phyloP scores from a whole-genome alignment of 2,329 filamentous ascomycete genomes.

The Clonostachys rhizophaga region DNA sequence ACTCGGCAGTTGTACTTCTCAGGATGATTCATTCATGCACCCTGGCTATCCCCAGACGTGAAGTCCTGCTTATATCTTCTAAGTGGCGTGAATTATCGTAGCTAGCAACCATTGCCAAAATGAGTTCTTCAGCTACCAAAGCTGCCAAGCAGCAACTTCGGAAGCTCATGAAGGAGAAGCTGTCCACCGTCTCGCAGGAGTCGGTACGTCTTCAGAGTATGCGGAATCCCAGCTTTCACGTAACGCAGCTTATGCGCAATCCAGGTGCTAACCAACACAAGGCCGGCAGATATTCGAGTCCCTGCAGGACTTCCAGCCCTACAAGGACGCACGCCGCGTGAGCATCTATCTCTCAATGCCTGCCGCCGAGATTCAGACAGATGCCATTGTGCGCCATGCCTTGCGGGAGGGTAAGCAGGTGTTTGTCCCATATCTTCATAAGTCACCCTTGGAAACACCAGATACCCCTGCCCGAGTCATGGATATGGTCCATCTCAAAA shows the following conservation, averaged over 20 bases:
- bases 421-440: slow-evolving; percentile 87
- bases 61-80: too few relatives aligned
- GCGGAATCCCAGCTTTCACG: slow-evolving; percentile 13
- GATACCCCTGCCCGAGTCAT: slow-evolving; percentile 65
- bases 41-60: too few relatives aligned
- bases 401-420: slow-evolving; percentile 75
- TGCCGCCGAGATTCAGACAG: slow-evolving; percentile 77
- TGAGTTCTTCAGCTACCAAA: slow-evolving; percentile 46
- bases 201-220: slow-evolving; percentile 67
- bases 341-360: slow-evolving; percentile 96
- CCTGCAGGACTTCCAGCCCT: slow-evolving; percentile 66
- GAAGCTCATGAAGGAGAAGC: slow-evolving; percentile 60
- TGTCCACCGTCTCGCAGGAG: slow-evolving; percentile 58
- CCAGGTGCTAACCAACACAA: slow-evolving; percentile 22
- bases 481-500: slow-evolving; percentile 86
- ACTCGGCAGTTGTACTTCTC: too few relatives aligned
- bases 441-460: slow-evolving; percentile 37
- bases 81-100: too few relatives aligned
- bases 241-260: too few relatives aligned
- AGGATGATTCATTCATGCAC: too few relatives aligned
- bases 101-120: slow-evolving; percentile 15
- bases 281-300: slow-evolving; percentile 61
- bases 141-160: slow-evolving; percentile 75
- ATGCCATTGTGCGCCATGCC: slow-evolving; percentile 76
- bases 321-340: slow-evolving; percentile 68